Base-by-base conservation (phyloP, 768 basidiomycete genomes). In the Clitopilus hobsonii region DNA sequence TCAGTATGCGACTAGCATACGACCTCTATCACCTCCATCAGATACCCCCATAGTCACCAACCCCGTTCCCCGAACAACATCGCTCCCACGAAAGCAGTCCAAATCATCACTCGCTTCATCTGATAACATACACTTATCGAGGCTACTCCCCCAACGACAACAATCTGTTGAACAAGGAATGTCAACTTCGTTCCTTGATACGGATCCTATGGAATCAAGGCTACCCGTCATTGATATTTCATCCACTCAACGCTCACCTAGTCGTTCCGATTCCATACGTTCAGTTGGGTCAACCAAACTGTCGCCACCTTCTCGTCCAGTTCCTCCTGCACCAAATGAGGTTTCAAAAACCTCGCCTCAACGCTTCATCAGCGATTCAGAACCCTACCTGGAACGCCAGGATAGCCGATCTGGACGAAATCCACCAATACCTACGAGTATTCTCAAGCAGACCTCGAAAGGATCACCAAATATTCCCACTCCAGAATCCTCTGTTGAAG, bases 41-140 rank as follows among this genome's bases (percentile, higher is more conserved):
- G 41, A 45, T 56, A 26, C 60, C 53, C 65, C 62, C 2, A 52
- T 66, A 11, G 60, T 74, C 30, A 61, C 64, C 3, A 59, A 67
- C 23, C 71, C 74, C 3, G 56, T 56, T 5, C 71, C 74, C 49
- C 69, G 71, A 5, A 65, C 67, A 14, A 69, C 74, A 1, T 74
- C 74, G 8, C 67, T 74, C 45, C 65, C 65, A 16, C 67, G 70
- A 8, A 65, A 72, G 38, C 61, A 61, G 41, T 71, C 72, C 2
- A 61, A 71, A 49, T 59, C 63, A 11, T 73, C 72, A 20, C 29
- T 67, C 20, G 59, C 3, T 51, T 48, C 36, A 14, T 51, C 49
- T 36, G 47, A 45, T 27, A 38, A 53, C 24, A 16, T 36, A n/a
- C 49, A 54, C 22, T 28, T 36, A 20, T 38, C 54, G 2, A 58